phyloP scores from a whole-genome alignment of 2,329 filamentous ascomycete genomes.

The Zopfia rhizophila region DNA sequence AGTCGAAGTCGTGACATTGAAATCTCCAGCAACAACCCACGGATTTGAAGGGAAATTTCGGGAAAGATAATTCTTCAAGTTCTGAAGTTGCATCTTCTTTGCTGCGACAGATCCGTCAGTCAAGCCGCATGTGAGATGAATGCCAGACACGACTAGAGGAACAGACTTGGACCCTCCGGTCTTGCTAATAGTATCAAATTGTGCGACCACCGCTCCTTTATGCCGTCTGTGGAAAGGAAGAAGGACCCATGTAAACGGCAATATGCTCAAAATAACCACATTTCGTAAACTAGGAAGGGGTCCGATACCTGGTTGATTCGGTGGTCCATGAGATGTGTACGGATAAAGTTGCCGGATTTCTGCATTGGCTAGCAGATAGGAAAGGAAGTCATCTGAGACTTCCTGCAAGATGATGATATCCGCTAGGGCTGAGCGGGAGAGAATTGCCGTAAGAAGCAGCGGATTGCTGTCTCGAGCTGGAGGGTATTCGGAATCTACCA shows the following conservation, averaged over 20 bases:
- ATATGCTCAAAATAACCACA: conserved; percentile 67
- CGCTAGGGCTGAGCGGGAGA: conserved; percentile 44
- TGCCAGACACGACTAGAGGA: conserved; percentile 64
- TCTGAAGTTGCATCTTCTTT: conserved; percentile 67
- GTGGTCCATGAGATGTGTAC: conserved; percentile 68
- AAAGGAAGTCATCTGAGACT: conserved; percentile 72
- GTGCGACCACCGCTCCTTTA: conserved; percentile 66
- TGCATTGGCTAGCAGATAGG: conserved; percentile 61
- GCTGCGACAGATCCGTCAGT: conserved; percentile 67
- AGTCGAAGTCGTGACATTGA: conserved; percentile 71
- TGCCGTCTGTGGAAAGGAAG: conserved; percentile 66
- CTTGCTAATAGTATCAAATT: conserved; percentile 51
- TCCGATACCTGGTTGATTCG: conserved; percentile 61
- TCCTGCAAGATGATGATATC: conserved; percentile 66
- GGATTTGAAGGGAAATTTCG: conserved; percentile 56
- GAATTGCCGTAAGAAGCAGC: conserved; percentile 47
- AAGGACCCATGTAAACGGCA: conserved; percentile 66
- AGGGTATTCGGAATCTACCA: conserved; percentile 53
- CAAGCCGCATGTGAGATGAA: conserved; percentile 71
- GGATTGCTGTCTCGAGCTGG: conserved; percentile 50
- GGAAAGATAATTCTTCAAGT: conserved; percentile 60
- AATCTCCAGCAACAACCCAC: conserved; percentile 71
- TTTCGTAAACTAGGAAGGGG: conserved; percentile 71
- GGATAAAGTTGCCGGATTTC: conserved; percentile 62
- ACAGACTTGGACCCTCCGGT: conserved; percentile 34